These are phyloP conservation scores for Saccharomyces hybrid DNA, from an alignment of 1,139 yeast genomes.

Conservation along the genomic window DNA sequence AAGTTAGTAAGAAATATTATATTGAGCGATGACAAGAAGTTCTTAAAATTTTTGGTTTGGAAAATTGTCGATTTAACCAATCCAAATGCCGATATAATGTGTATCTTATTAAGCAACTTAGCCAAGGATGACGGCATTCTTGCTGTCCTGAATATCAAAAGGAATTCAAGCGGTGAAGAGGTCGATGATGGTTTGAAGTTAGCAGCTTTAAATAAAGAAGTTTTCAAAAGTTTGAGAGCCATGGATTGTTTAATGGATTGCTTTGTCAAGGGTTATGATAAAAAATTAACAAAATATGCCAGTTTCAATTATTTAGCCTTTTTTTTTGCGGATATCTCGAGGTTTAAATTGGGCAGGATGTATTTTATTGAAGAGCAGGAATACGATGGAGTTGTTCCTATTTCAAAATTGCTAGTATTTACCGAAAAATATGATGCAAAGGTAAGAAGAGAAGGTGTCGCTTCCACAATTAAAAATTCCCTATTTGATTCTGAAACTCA, in stretches of 20 bases:
- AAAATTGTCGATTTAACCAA: conserved; percentile 51
- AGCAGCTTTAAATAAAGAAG: conserved; percentile 27
- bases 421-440: conserved; percentile 73
- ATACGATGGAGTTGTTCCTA: conserved; percentile 73
- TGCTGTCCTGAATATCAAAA: conserved; percentile 43
- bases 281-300: conserved; percentile 63
- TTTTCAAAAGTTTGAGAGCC: conserved; percentile 51
- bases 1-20: conserved; percentile 53
- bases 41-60: conserved; percentile 47
- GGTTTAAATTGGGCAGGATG: conserved; percentile 62
- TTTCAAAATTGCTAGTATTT: conserved; percentile 72
- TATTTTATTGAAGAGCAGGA: conserved; percentile 65
- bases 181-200: conserved; percentile 10
- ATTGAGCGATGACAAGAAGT: conserved; percentile 50
- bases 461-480: conserved; percentile 84
- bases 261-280: conserved; percentile 77
- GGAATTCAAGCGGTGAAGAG: conserved; percentile 28
- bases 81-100: conserved; percentile 69
- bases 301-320: conserved; percentile 76
- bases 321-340: conserved; percentile 84
- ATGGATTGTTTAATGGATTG: conserved; percentile 84
- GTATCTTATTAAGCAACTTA: conserved; percentile 75
- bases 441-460: conserved; percentile 85
- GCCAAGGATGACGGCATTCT: conserved; percentile 68
- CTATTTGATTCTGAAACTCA: conserved; percentile 75